phyloP scores from a whole-genome alignment of 495 filamentous ascomycete species.

The Rhizodiscina lignyota region DNA sequence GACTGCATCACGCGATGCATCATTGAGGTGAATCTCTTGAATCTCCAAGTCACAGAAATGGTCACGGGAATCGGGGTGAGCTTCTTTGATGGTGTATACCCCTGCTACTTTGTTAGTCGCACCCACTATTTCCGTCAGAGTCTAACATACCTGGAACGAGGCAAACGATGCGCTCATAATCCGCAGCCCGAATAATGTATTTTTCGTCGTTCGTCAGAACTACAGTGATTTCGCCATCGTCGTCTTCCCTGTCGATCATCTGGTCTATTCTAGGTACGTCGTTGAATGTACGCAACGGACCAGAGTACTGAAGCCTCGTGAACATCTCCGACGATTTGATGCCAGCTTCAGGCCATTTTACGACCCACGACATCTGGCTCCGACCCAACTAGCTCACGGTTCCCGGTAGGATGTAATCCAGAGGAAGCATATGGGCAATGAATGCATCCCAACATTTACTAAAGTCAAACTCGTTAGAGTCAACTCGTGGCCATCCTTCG shows the following conservation, averaged over 20 bases:
- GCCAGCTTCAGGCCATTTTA: constrained; percentile 21
- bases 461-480: constrained; percentile 8
- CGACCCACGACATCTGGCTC: constrained; percentile 15
- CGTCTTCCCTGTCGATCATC: constrained; percentile 7
- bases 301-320: constrained; percentile 16
- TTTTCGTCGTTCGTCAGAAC: constrained; percentile 16
- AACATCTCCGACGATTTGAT: constrained; percentile 18
- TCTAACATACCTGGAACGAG: no score
- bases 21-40: constrained; percentile 12
- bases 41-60: constrained; percentile 15
- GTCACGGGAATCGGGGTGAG: no score
- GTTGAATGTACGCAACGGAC: constrained; percentile 14
- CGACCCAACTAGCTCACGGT: constrained; percentile 13
- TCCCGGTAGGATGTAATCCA: constrained; percentile 18
- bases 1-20: constrained; percentile 12
- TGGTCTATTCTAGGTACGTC: constrained; percentile 17
- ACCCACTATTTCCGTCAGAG: no score
- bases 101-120: no score
- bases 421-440: constrained; percentile 10
- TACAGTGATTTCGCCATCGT: constrained; percentile 12
- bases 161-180: constrained; percentile 17
- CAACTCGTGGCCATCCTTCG: constrained; percentile 12
- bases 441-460: constrained; percentile 17
- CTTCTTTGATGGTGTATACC: no score
- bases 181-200: constrained; percentile 13